These are phyloP conservation scores for Truncatella angustata DNA, from an alignment of 2,329 filamentous ascomycete species.

Conservation along the genomic window DNA sequence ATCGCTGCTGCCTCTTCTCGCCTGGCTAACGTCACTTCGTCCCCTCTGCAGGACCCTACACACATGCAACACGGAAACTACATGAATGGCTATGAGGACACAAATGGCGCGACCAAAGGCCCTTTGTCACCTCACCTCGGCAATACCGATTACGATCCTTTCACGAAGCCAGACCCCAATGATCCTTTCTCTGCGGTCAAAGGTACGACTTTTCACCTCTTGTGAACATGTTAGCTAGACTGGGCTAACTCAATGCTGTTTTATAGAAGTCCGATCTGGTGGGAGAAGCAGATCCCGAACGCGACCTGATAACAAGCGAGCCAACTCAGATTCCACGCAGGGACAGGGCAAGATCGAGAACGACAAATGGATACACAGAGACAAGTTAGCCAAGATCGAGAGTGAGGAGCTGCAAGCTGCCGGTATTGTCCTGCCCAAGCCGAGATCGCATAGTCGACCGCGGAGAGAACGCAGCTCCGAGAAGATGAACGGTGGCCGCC, in stretches of 20 bases:
- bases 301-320: conserved; percentile 24
- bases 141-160: conserved; percentile 18
- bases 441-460: conserved; percentile 51
- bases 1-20: background rate
- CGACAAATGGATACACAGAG: conserved; percentile 82
- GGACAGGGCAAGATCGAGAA: conserved; percentile 44
- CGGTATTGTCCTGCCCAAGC: conserved; percentile 61
- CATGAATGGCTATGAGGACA: conserved; percentile 19
- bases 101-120: conserved; percentile 17
- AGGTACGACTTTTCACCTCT: conserved; percentile 18
- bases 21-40: background rate
- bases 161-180: conserved; percentile 13
- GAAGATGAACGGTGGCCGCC: conserved; percentile 30
- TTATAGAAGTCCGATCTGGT: conserved; percentile 22
- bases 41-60: conserved; percentile 18
- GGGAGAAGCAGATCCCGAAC: conserved; percentile 17
- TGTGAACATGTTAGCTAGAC: too few relatives aligned
- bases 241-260: too few relatives aligned
- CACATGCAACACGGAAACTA: conserved; percentile 23
- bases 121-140: conserved; percentile 19
- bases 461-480: conserved; percentile 42
- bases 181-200: conserved; percentile 21
- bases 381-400: conserved; percentile 81
- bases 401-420: conserved; percentile 77
- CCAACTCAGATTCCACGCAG: conserved; percentile 27